Conservation (phyloP, 495 filamentous ascomycete genomes). For the Aspergillus heteromorphus region DNA sequence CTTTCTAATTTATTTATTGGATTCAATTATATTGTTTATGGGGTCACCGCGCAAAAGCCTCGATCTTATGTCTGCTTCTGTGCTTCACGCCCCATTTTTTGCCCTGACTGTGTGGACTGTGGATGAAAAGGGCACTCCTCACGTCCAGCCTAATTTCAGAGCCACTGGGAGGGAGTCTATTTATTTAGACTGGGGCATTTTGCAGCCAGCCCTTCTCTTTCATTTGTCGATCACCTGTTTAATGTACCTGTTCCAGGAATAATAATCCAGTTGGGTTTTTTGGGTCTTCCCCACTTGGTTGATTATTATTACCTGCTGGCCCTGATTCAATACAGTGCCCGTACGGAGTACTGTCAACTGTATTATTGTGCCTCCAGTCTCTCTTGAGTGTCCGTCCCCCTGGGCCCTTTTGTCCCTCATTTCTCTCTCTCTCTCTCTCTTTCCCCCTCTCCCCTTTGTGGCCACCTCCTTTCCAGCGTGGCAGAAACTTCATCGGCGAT, state of each 20-base stretch:
- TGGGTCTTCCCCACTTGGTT: conserved; percentile 17
- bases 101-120: conserved; percentile 1
- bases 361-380: neutral
- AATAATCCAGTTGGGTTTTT: conserved; percentile 12
- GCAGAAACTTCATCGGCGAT: neutral
- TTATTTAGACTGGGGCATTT: conserved; percentile 2
- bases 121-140: conserved; percentile 5
- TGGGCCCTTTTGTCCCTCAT: neutral
- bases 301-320: conserved; percentile 6
- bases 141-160: conserved; percentile 12
- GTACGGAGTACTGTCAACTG: neutral
- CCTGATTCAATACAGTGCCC: neutral
- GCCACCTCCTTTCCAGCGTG: neutral
- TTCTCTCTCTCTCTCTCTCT: conserved; percentile 6
- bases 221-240: conserved; percentile 35
- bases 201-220: conserved; percentile 9
- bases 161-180: conserved; percentile 8
- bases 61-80: conserved; percentile 2
- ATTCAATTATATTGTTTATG: too few species aligned
- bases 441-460: conserved; percentile 1
- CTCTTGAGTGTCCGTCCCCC: neutral
- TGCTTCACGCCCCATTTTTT: conserved; percentile 2
- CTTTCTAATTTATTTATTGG: neutral
- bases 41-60: neutral
- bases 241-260: conserved; percentile 15